These are phyloP conservation scores for Colletotrichum shisoi DNA, from an alignment of 2,329 filamentous ascomycete genomes.

Conservation along the genomic window DNA sequence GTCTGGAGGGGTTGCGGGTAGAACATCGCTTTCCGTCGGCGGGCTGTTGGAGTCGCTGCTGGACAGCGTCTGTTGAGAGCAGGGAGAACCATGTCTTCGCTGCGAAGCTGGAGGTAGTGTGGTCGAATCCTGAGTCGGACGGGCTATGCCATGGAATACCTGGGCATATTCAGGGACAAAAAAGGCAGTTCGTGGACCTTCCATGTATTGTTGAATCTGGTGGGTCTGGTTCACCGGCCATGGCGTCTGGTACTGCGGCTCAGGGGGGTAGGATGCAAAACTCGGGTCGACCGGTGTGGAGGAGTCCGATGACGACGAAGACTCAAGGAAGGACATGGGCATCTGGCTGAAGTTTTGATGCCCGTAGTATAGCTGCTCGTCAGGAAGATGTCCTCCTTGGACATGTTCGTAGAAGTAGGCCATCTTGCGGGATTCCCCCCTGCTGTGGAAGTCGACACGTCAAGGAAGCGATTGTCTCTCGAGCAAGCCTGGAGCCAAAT, in stretches of 20 bases:
- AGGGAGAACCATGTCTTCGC: constrained; percentile 48
- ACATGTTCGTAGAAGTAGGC: constrained; percentile 14
- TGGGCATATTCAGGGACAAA: constrained; percentile 30
- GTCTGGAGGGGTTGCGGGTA: constrained; percentile 52
- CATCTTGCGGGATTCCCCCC: constrained; percentile 10
- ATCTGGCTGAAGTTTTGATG: constrained; percentile 24
- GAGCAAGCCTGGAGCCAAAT: neutral
- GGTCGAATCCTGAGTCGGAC: constrained; percentile 30
- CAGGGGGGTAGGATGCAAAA: constrained; percentile 14
- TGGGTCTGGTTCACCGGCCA: constrained; percentile 28
- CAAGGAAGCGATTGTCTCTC: neutral
- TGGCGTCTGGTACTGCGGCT: constrained; percentile 19
- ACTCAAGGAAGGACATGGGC: constrained; percentile 18
- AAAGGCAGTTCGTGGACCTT: constrained; percentile 36
- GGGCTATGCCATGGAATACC: constrained; percentile 12
- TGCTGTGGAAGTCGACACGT: neutral
- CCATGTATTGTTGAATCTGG: constrained; percentile 34
- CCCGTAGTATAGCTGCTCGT: constrained; percentile 24
- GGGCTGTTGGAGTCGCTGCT: constrained; percentile 52
- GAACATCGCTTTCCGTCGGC: constrained; percentile 52
- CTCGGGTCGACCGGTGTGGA: constrained; percentile 29
- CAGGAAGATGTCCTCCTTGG: constrained; percentile 16
- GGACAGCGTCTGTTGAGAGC: constrained; percentile 51
- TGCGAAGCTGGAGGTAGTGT: constrained; percentile 42
- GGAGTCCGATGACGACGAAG: constrained; percentile 2